These are phyloP conservation scores for Psidium guajava DNA, from an alignment of 345 rosid genomes.

Conservation along the genomic window DNA sequence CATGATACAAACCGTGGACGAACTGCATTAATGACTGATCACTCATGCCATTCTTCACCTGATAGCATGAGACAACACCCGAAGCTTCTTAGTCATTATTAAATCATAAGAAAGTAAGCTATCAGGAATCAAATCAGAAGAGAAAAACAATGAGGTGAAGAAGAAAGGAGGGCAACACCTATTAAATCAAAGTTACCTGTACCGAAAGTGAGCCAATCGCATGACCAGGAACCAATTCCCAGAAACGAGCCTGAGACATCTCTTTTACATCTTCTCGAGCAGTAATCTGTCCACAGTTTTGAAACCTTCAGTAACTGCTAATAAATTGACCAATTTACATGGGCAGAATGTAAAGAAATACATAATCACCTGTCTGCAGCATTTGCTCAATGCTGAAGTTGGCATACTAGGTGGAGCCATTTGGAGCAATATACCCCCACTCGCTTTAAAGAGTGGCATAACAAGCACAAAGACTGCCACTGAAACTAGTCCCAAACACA, in stretches of 20 bases:
- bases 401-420: constrained; percentile 86
- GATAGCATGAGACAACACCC: background rate
- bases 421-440: constrained; percentile 84
- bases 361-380: constrained; percentile 71
- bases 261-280: constrained; percentile 67
- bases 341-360: background rate
- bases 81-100: background rate
- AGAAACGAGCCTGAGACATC: constrained; percentile 74
- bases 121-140: background rate
- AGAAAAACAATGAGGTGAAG: background rate
- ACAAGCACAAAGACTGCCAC: constrained; percentile 74
- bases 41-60: constrained; percentile 66
- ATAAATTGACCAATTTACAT: background rate
- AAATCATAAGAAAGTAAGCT: background rate
- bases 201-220: constrained; percentile 71
- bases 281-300: constrained; percentile 33
- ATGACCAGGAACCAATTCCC: constrained; percentile 96
- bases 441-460: constrained; percentile 76
- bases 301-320: background rate
- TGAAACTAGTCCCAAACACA: constrained; percentile 87
- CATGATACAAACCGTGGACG: constrained; percentile 70
- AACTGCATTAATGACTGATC: constrained; percentile 40
- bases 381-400: constrained; percentile 78
- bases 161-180: background rate
- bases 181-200: constrained; percentile 27